Base-by-base conservation (phyloP, 345 rosid genomes). In the Triadica sebifera region DNA sequence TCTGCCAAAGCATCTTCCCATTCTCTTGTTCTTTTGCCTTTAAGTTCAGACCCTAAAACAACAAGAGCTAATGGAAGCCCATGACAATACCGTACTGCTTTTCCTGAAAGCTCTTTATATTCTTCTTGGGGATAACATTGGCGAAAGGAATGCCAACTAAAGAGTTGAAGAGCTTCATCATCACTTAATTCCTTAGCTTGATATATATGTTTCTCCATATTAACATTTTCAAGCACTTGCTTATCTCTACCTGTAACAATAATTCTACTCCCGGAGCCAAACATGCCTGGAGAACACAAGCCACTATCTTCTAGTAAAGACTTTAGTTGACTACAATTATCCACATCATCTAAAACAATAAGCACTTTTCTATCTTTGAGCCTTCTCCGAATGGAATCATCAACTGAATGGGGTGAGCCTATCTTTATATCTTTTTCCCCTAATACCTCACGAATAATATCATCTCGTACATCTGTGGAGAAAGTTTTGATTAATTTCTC, bases 221-320 rank as follows among this genome's bases (percentile, higher is more conserved):
- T n/a, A 17, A 65, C 49, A 65, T 11, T 65, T 39, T n/a, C 12
- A 43, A 39, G 52, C 8, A 45, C 55, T 39, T 45, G 65, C 8
- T 29, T 45, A 46, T 71, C 24, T 71, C 56, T 71, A 11, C 55
- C 43, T 25, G 65, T 71, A 24, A 71, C 49, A 39, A 71, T 25
- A 16, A 71, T 43, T 71, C 74, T 65, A 43, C 69, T 65, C 12
- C 69, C 69, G 0, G 7, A 3, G 16, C 22, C 0, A 19, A 53
- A 53, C n/a, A 13, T 3, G 0, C n/a, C 22, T 3, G 12, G 4
- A 45, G 1, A 9, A 13, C n/a, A 65, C 16, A 39, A 65, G 11
- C 29, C 34, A 41, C 52, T 41, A 4, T 65, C 52, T 20, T 7
- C 52, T 0, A 12, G 8, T 65, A 65, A 16, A 17, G 1, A 53